Conservation (phyloP, 176 grass and related monocot genomes). For the Lolium rigidum region DNA sequence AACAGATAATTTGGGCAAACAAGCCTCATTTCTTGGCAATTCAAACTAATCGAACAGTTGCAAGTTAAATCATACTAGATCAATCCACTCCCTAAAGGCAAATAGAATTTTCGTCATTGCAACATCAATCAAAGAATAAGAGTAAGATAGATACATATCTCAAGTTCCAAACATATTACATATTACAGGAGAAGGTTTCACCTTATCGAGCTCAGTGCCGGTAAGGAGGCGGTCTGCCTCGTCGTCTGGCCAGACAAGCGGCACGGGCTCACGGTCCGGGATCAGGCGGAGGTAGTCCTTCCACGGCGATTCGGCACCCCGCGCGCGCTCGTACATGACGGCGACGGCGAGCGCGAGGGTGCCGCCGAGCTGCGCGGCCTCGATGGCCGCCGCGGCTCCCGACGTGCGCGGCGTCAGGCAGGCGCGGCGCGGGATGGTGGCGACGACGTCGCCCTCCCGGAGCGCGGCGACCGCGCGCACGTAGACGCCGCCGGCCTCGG, state of each 20-base stretch:
- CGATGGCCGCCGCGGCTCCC: slow-evolving; percentile 55
- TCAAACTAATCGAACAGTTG: background rate
- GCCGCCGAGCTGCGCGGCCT: slow-evolving; percentile 61
- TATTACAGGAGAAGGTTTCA: slow-evolving; percentile 38
- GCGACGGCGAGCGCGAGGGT: slow-evolving; percentile 70
- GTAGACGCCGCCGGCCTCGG: slow-evolving; percentile 52
- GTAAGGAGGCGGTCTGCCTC: slow-evolving; percentile 66
- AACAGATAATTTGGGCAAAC: background rate
- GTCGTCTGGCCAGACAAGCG: slow-evolving; percentile 73
- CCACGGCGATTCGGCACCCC: slow-evolving; percentile 64
- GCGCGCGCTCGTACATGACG: slow-evolving; percentile 80
- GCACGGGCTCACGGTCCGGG: slow-evolving; percentile 76
- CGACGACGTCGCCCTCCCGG: slow-evolving; percentile 69
- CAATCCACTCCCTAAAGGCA: background rate
- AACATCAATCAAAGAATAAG: background rate
- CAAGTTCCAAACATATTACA: background rate
- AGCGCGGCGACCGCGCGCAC: slow-evolving; percentile 62
- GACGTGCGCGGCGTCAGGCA: slow-evolving; percentile 80
- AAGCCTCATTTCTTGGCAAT: background rate
- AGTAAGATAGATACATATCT: background rate
- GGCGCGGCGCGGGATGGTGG: slow-evolving; percentile 73
- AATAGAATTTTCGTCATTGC: background rate
- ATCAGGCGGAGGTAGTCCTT: slow-evolving; percentile 71
- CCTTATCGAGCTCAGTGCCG: slow-evolving; percentile 91
- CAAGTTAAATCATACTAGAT: background rate